Evolutionary conservation across 176 grass and related monocot species (phyloP).

Genomic region (Ampelocalamus luodianensis): DNA sequence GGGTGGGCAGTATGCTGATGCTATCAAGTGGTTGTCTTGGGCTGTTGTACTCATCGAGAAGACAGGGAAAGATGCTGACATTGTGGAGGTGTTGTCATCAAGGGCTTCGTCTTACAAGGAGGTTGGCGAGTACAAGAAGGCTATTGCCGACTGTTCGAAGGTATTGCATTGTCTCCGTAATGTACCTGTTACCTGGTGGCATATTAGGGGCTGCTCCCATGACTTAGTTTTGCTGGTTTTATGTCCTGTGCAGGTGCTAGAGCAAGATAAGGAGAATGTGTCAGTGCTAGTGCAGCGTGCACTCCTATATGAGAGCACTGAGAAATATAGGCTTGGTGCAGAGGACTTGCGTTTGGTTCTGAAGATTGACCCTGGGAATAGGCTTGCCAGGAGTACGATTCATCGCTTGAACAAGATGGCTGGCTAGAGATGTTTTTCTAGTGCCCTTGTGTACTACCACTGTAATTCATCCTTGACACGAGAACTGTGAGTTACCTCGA

Average conservation of each 20-base stretch:
- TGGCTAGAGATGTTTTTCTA: slow-evolving; percentile 63
- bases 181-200: neutral
- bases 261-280: slow-evolving; percentile 81
- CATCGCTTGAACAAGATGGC: slow-evolving; percentile 96
- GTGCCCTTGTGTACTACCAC: slow-evolving; percentile 41
- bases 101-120: slow-evolving; percentile 99
- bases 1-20: slow-evolving; percentile 92
- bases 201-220: neutral
- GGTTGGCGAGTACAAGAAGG: slow-evolving; percentile 99
- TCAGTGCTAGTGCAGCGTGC: slow-evolving; percentile 84
- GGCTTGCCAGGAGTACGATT: slow-evolving; percentile 94
- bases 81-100: slow-evolving; percentile 84
- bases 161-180: slow-evolving; percentile 33
- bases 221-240: slow-evolving; percentile 25
- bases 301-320: slow-evolving; percentile 90
- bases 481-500: slow-evolving; percentile 48
- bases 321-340: slow-evolving; percentile 94
- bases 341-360: slow-evolving; percentile 97
- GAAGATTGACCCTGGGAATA: slow-evolving; percentile 89
- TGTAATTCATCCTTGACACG: slow-evolving; percentile 41
- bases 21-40: slow-evolving; percentile 98
- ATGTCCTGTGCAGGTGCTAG: slow-evolving; percentile 66
- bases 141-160: slow-evolving; percentile 98
- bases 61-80: slow-evolving; percentile 59
- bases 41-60: slow-evolving; percentile 81